Conservation (phyloP, 2,329 filamentous ascomycete species). For the Ascochyta fabae region DNA sequence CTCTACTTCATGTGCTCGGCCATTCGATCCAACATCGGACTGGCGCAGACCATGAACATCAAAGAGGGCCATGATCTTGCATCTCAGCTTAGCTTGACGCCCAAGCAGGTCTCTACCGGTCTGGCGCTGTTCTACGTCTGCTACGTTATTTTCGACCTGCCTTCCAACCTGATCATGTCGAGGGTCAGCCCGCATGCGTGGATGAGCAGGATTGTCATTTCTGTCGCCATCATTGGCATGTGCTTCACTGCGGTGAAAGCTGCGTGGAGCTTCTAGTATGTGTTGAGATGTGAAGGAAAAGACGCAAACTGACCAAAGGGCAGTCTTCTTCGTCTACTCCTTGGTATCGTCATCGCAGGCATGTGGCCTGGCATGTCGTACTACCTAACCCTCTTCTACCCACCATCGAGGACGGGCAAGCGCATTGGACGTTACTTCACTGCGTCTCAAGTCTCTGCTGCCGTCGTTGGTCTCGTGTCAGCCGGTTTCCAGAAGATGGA, state of each 20-base stretch:
- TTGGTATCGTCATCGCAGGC: slow-evolving; percentile 86
- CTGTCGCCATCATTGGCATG: slow-evolving; percentile 81
- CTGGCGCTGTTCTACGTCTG: slow-evolving; percentile 90
- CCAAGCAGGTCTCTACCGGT: slow-evolving; percentile 81
- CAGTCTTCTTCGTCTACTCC: slow-evolving; percentile 77
- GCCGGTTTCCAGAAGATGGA: slow-evolving; percentile 94
- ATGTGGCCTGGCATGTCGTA: slow-evolving; percentile 98
- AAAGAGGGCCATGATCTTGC: slow-evolving; percentile 75
- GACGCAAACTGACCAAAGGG: not conserved
- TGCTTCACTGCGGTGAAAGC: slow-evolving; percentile 83
- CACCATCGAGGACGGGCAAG: slow-evolving; percentile 83
- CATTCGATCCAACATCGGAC: slow-evolving; percentile 88
- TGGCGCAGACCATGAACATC: slow-evolving; percentile 93
- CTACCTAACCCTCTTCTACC: slow-evolving; percentile 91
- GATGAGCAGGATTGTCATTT: slow-evolving; percentile 91
- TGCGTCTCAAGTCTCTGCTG: slow-evolving; percentile 84
- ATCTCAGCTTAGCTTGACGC: slow-evolving; percentile 70
- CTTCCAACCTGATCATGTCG: slow-evolving; percentile 89
- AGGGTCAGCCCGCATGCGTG: slow-evolving; percentile 82
- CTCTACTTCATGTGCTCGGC: slow-evolving; percentile 93
- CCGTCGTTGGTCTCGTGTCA: slow-evolving; percentile 86
- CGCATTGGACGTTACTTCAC: slow-evolving; percentile 91
- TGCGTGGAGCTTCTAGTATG: slow-evolving; percentile 82
- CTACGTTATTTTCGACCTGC: slow-evolving; percentile 88
- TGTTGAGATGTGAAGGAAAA: not conserved